Evolutionary conservation across 768 basidiomycete genomes (phyloP), one percentile per base, ranked within the genome.

Genomic region (Trametes gibbosa): DNA sequence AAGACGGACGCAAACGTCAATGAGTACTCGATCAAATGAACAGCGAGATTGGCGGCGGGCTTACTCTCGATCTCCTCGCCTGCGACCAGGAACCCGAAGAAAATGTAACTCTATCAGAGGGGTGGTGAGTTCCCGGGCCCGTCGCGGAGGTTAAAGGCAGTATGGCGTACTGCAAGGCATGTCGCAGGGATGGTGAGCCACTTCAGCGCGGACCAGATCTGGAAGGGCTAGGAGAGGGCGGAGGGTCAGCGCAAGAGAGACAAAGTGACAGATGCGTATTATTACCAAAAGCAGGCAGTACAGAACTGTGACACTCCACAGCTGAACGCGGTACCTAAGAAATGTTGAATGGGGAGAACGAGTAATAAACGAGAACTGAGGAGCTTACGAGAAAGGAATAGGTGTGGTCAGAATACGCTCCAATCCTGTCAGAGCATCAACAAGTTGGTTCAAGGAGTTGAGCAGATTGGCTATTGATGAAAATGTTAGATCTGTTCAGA

Each of bases 391-490:
- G 72, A 87, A 89, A 10, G 87, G 89, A 45, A 90, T 87, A 3
- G 88, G 87, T 1, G 87, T 87, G 0, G 87, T 89, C 5, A 90
- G 76, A 61, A 89, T 87, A 41, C 89, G 76, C 65, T 90, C 88
- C 1, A 90, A 74, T 4, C 85, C 84, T 12, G 87, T 88, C 48
- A 90, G 73, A 27, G 82, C 79, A 55, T 89, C 86, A 3, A 85
- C 82, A 21, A 88, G 77, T 59, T 79, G 76, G 63, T 77, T 81
- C 9, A 89, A 68, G 4, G 84, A 68, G 2, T 60, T 67, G 0
- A 85, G 53, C 17, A 89, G 73, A 13, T 68, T 69, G 63, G 76
- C 85, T 86, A 32, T 5, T 32, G 4, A 10, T 10, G 10, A 10
- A 32, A 10, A 32, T 32, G 10, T 32, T 32, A 32, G 29, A 10